Conservation (phyloP, 345 rosid genomes). For the Cochlearia excelsa region DNA sequence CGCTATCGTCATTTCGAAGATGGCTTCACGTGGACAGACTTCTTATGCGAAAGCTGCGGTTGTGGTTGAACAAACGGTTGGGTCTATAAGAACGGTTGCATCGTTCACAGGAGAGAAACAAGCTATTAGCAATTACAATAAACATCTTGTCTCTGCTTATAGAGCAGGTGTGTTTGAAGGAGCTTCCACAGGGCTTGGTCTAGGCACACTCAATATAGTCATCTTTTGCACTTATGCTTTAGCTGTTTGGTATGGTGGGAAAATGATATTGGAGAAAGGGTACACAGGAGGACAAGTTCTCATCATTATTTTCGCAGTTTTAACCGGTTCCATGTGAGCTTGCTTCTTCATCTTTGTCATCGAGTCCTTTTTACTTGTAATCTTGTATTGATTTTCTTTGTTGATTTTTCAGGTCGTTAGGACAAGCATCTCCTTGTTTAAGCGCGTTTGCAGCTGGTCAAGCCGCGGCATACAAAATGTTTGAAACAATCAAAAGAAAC, state of each 20-base stretch:
- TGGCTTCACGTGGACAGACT: constrained; percentile 52
- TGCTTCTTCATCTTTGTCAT: not conserved
- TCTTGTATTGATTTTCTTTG: not conserved
- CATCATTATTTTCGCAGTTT: constrained; percentile 49
- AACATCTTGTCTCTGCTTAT: constrained; percentile 49
- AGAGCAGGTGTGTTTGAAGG: constrained; percentile 54
- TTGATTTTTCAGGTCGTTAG: constrained; percentile 50
- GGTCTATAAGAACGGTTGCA: constrained; percentile 80
- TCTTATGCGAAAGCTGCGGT: constrained; percentile 55
- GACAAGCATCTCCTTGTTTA: constrained; percentile 59
- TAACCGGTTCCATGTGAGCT: constrained; percentile 49
- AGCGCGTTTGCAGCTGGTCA: constrained; percentile 60
- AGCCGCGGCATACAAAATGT: constrained; percentile 67
- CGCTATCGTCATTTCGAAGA: constrained; percentile 40
- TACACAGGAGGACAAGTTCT: constrained; percentile 59
- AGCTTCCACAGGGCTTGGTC: constrained; percentile 51
- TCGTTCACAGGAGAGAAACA: constrained; percentile 67
- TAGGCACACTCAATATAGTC: constrained; percentile 39
- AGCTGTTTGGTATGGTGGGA: constrained; percentile 66
- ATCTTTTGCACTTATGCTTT: constrained; percentile 48
- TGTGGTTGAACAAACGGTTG: constrained; percentile 60
- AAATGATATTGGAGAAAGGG: constrained; percentile 57
- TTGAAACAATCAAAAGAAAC: constrained; percentile 52
- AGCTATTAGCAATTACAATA: constrained; percentile 50
- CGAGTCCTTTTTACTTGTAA: not conserved